Base-by-base conservation (phyloP, 495 filamentous ascomycete species). In the Daldinia grandis region DNA sequence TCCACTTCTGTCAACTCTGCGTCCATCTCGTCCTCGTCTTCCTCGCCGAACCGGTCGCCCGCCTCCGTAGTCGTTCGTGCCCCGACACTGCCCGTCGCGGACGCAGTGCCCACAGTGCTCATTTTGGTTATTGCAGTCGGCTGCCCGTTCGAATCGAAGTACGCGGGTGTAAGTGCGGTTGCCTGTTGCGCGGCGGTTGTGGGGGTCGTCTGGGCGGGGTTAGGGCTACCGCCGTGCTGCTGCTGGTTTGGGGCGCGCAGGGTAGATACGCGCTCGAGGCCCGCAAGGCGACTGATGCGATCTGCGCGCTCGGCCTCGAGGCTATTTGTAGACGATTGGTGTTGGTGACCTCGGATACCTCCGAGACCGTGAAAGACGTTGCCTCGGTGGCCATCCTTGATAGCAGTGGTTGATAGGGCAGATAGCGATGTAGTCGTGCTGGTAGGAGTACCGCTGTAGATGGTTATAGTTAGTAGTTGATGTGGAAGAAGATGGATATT, bases 301-400 rank as follows among this genome's bases (percentile, higher is more conserved):
- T 97, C 94, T 56, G 93, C 93, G 71, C 94, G 93, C 79, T 97
- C 94, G 59, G 93, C 93, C 68, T 95, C 93, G 27, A 94, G 87
- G 63, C 89, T 91, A 56, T 86, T 91, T 40, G 85, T 85, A 6
- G 89, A 91, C 6, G 85, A 81, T 25, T 82, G 84, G 76, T 92
- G 89, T 6, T 81, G 80, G 63, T 88, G 88, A 55, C 82, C 81
- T 58, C 86, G 86, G 66, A 82, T 79, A 54, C 81, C 79, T 61
- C 76, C 76, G 61, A 69, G 54, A 56, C 84, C 78, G 19, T 84
- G 83, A 62, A 82, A 82, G 25, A 81, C 77, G 64, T 92, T 87
- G 74, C 94, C 94, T 64, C 91, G 90, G 69, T 96, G 93, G 64
- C 94, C 94, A 72, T 97, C 94, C 80, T 96, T 97, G 83, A 95